Conservation (phyloP, 129 eudicot genomes). For the Daucus carota region DNA sequence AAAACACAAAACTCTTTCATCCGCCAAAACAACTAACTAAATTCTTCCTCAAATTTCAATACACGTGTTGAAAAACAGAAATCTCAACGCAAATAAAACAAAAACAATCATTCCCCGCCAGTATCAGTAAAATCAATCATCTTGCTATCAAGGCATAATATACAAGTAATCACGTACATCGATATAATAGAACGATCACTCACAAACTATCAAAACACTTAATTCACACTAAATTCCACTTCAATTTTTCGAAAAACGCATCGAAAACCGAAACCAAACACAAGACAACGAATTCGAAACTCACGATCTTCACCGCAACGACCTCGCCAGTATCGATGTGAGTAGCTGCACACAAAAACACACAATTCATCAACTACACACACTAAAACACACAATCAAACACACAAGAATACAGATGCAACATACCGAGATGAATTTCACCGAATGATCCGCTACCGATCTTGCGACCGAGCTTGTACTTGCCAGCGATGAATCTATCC, state of each 20-base stretch:
- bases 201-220: slow-evolving; percentile 3
- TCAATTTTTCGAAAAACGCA: not conserved
- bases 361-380: not conserved
- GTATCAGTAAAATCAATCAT: not conserved
- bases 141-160: not conserved
- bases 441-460: slow-evolving; percentile 99
- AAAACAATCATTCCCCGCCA: not conserved
- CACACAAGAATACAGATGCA: not conserved
- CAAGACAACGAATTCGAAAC: slow-evolving; percentile 19
- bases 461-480: slow-evolving; percentile 94
- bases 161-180: not conserved
- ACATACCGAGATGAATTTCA: slow-evolving; percentile 76
- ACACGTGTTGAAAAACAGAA: not conserved
- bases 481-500: slow-evolving; percentile 93
- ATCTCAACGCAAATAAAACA: not conserved
- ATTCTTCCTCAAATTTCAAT: not conserved
- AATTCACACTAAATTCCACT: not conserved
- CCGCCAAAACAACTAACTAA: not conserved
- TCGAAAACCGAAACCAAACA: not conserved
- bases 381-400: not conserved
- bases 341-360: slow-evolving; percentile 59
- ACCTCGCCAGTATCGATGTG: slow-evolving; percentile 88
- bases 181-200: not conserved
- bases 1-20: not conserved
- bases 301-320: slow-evolving; percentile 97